Conservation (phyloP, 169 alveolate genomes). For the Cryptosporidium meleagridis region DNA sequence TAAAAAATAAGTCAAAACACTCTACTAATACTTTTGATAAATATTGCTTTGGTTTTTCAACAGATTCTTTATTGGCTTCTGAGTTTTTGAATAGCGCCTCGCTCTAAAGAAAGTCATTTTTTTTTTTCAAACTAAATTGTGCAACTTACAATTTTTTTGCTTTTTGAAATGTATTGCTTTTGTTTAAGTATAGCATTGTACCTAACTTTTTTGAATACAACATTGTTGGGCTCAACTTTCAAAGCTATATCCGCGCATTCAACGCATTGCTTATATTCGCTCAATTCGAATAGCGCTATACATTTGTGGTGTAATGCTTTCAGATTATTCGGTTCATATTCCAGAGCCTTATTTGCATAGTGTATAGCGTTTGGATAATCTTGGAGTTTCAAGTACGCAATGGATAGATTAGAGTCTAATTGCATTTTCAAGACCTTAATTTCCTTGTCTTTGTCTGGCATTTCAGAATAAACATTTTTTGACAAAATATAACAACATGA, state of each 20-base stretch:
- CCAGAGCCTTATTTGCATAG: constrained; percentile 46
- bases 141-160: constrained; percentile 59
- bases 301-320: constrained; percentile 69
- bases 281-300: constrained; percentile 31
- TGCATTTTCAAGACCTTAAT: constrained; percentile 43
- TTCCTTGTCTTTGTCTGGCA: constrained; percentile 43
- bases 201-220: constrained; percentile 25
- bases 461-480: constrained; percentile 28
- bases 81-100: constrained; percentile 15
- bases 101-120: constrained; percentile 4
- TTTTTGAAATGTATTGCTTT: constrained; percentile 24
- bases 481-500: constrained; percentile 55
- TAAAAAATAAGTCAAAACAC: not conserved
- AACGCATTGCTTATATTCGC: constrained; percentile 46
- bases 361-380: constrained; percentile 42
- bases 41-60: not conserved
- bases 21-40: not conserved
- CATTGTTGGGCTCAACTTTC: constrained; percentile 53
- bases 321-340: constrained; percentile 21
- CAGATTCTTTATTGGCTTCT: not conserved
- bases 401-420: constrained; percentile 48
- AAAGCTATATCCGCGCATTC: constrained; percentile 41
- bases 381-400: constrained; percentile 44
- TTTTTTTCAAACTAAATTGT: not conserved
- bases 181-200: constrained; percentile 26